phyloP scores from a whole-genome alignment of 2,329 filamentous ascomycete genomes.

The Huntiella omanensis region DNA sequence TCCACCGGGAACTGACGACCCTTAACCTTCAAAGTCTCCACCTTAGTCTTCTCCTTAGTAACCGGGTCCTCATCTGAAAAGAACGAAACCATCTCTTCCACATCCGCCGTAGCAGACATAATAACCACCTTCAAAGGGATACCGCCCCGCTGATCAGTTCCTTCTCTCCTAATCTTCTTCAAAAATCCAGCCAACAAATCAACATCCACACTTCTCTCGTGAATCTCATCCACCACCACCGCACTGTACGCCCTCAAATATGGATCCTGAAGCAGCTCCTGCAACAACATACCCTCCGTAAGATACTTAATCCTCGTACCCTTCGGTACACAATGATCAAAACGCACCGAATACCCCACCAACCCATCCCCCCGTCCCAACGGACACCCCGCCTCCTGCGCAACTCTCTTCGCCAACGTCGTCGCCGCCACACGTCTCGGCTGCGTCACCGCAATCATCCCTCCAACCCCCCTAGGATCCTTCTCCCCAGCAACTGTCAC shows the following conservation, averaged over 20 bases:
- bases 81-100: constrained; percentile 51
- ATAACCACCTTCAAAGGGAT: constrained; percentile 71
- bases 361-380: constrained; percentile 23
- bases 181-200: constrained; percentile 81
- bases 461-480: constrained; percentile 39
- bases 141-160: constrained; percentile 47
- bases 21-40: constrained; percentile 39
- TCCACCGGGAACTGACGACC: constrained; percentile 79
- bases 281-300: constrained; percentile 88
- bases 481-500: constrained; percentile 17
- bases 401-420: constrained; percentile 71
- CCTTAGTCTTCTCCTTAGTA: neutral
- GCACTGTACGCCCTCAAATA: constrained; percentile 70
- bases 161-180: constrained; percentile 49
- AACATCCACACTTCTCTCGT: constrained; percentile 88
- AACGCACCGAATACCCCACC: constrained; percentile 88
- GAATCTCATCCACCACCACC: constrained; percentile 87
- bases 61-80: constrained; percentile 29
- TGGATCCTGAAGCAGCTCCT: constrained; percentile 79
- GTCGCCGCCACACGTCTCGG: constrained; percentile 87
- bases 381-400: constrained; percentile 49
- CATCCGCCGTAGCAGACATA: constrained; percentile 93
- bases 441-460: constrained; percentile 87
- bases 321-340: constrained; percentile 69
- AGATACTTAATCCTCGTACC: constrained; percentile 82